Conservation (phyloP, 108 stramenopile species). For the Skeletonema grethae region DNA sequence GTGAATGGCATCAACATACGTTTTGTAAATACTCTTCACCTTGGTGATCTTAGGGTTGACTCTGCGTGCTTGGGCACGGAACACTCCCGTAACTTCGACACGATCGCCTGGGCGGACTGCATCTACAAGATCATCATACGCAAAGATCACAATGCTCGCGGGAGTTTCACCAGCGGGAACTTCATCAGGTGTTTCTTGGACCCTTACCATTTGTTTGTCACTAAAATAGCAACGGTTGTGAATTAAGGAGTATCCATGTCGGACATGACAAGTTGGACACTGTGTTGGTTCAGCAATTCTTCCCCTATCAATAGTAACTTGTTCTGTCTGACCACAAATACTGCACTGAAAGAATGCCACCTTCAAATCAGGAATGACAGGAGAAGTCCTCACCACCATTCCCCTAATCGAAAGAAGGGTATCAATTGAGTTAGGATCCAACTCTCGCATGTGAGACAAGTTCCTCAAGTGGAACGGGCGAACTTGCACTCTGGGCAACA, state of each 20-base stretch:
- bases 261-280: slow-evolving; percentile 68
- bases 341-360: slow-evolving; percentile 93
- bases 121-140: slow-evolving; percentile 98
- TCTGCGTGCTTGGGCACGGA: slow-evolving; percentile 92
- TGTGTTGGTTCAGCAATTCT: slow-evolving; percentile 91
- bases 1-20: slow-evolving; percentile 98
- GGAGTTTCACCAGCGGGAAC: slow-evolving; percentile 99
- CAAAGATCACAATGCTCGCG: slow-evolving; percentile 91
- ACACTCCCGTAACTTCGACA: slow-evolving; percentile 96
- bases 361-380: slow-evolving; percentile 97
- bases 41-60: slow-evolving; percentile 90
- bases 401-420: slow-evolving; percentile 89
- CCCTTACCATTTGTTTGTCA: slow-evolving; percentile 97
- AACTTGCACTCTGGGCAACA: slow-evolving; percentile 83
- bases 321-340: slow-evolving; percentile 79
- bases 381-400: slow-evolving; percentile 94
- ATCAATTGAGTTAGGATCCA: slow-evolving; percentile 96
- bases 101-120: slow-evolving; percentile 95
- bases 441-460: slow-evolving; percentile 85
- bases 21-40: slow-evolving; percentile 93
- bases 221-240: slow-evolving; percentile 96
- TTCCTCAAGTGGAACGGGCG: slow-evolving; percentile 89
- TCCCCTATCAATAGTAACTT: slow-evolving; percentile 93
- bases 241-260: slow-evolving; percentile 74
- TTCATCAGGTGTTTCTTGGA: slow-evolving; percentile 98